These are phyloP conservation scores for Neonectria faginata DNA, from an alignment of 2,329 filamentous ascomycete species.

Conservation along the genomic window DNA sequence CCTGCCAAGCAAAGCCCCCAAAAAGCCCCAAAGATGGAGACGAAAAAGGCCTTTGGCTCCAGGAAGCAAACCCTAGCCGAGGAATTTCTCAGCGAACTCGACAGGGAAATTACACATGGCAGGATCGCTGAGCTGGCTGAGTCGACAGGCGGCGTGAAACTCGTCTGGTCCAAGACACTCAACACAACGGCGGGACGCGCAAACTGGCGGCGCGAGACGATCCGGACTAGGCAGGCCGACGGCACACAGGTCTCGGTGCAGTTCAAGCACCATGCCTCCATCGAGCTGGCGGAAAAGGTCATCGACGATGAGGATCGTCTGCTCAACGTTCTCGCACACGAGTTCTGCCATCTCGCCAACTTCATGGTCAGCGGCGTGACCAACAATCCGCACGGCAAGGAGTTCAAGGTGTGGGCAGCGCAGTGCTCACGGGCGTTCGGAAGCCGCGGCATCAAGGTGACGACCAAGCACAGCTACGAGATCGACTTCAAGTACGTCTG, in stretches of 20 bases:
- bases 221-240: conserved; percentile 49
- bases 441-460: conserved; percentile 77
- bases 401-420: conserved; percentile 82
- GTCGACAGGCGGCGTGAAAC: conserved; percentile 75
- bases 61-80: conserved; percentile 72
- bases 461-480: conserved; percentile 88
- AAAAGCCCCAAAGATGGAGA: conserved; percentile 52
- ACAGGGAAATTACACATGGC: conserved; percentile 71
- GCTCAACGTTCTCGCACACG: conserved; percentile 92
- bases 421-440: conserved; percentile 69
- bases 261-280: conserved; percentile 74
- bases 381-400: conserved; percentile 82
- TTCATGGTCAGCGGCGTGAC: conserved; percentile 86
- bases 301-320: conserved; percentile 82
- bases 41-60: conserved; percentile 71
- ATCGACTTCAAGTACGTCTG: conserved; percentile 96
- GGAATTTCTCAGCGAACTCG: conserved; percentile 76
- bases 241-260: conserved; percentile 44
- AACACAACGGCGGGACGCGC: conserved; percentile 83
- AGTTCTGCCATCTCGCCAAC: conserved; percentile 94
- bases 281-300: conserved; percentile 90
- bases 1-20: conserved; percentile 48
- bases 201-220: conserved; percentile 74
- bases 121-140: conserved; percentile 68
- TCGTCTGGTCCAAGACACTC: conserved; percentile 82